A percentile compares a stretch with the other conserved stretches of the same genome.
Evolutionary conservation across 495 filamentous ascomycete species (phyloP).

Genomic region (Cercophora scortea): DNA sequence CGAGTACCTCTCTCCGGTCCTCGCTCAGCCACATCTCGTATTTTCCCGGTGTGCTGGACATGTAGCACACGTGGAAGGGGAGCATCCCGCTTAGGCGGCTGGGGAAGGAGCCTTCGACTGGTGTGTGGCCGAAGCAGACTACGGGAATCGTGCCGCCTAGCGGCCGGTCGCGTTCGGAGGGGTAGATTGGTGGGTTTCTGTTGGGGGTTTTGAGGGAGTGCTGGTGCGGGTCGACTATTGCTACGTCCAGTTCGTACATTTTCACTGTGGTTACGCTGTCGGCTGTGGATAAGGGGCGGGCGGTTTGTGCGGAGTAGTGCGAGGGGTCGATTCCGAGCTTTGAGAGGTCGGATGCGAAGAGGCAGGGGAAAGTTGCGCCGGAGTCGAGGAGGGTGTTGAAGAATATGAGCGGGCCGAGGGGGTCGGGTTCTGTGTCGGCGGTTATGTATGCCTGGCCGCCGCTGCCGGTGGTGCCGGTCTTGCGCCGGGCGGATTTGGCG

Average conservation of each 20-base stretch:
- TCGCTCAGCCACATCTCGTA: slow-evolving; percentile 33
- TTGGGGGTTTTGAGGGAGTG: neutral
- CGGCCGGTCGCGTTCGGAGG: slow-evolving; percentile 4
- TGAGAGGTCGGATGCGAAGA: slow-evolving; percentile 27
- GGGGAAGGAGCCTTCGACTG: neutral
- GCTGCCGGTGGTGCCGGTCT: no score
- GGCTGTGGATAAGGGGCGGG: slow-evolving; percentile 15
- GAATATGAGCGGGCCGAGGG: slow-evolving; percentile 7
- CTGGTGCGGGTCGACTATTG: slow-evolving; percentile 17
- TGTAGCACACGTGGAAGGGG: slow-evolving; percentile 35
- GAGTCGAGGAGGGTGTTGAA: slow-evolving; percentile 32
- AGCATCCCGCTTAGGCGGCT: slow-evolving; percentile 35
- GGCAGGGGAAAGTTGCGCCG: slow-evolving; percentile 35
- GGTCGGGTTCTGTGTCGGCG: slow-evolving; percentile 2
- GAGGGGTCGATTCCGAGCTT: slow-evolving; percentile 22
- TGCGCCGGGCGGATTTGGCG: neutral
- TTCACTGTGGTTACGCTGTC: slow-evolving; percentile 4
- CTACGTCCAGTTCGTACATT: slow-evolving; percentile 36
- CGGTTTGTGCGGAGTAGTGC: slow-evolving; percentile 32
- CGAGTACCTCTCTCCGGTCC: slow-evolving; percentile 37
- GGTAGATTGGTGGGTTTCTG: slow-evolving; percentile 6
- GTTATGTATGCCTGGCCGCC: neutral
- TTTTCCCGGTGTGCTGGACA: slow-evolving; percentile 30
- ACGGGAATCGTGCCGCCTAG: slow-evolving; percentile 24
- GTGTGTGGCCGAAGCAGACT: slow-evolving; percentile 14